Conservation (phyloP, 495 filamentous ascomycete species). For the Chlorociboria aeruginascens region DNA sequence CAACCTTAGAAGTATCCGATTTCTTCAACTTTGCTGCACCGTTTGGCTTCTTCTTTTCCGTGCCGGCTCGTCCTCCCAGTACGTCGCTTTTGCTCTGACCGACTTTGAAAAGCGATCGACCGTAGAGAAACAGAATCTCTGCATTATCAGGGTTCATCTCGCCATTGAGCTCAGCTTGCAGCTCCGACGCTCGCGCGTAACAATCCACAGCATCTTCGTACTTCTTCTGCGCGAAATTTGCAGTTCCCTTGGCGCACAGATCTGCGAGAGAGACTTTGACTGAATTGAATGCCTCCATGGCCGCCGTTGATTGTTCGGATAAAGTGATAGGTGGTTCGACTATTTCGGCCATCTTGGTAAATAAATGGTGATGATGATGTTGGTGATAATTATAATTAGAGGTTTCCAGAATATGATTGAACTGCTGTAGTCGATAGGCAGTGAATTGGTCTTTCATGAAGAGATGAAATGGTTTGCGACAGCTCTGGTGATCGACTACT, state of each 20-base stretch:
- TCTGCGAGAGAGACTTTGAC: constrained; percentile 46
- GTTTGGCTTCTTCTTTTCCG: constrained; percentile 38
- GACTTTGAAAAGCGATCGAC: constrained; percentile 82
- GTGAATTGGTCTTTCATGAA: not conserved
- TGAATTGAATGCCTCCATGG: constrained; percentile 16
- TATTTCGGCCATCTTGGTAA: constrained; percentile 13
- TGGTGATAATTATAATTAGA: no score
- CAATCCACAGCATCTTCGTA: constrained; percentile 73
- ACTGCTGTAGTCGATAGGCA: constrained; percentile 6
- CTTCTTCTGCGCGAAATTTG: constrained; percentile 69
- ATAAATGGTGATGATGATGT: constrained; percentile 2
- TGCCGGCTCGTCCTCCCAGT: constrained; percentile 65
- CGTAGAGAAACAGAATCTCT: constrained; percentile 86
- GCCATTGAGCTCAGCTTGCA: constrained; percentile 85
- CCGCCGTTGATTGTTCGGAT: constrained; percentile 3
- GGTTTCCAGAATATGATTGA: not conserved
- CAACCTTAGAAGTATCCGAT: constrained; percentile 10
- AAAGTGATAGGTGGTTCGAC: constrained; percentile 12
- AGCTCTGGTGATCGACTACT: not conserved
- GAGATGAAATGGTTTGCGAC: no score
- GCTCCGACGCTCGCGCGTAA: constrained; percentile 76
- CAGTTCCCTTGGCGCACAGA: constrained; percentile 40
- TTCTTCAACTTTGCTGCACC: constrained; percentile 22
- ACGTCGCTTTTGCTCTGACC: constrained; percentile 92
- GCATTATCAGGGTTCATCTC: constrained; percentile 84